phyloP scores from a whole-genome alignment of 2,329 filamentous ascomycete species.

The Penicillium glabrum region DNA sequence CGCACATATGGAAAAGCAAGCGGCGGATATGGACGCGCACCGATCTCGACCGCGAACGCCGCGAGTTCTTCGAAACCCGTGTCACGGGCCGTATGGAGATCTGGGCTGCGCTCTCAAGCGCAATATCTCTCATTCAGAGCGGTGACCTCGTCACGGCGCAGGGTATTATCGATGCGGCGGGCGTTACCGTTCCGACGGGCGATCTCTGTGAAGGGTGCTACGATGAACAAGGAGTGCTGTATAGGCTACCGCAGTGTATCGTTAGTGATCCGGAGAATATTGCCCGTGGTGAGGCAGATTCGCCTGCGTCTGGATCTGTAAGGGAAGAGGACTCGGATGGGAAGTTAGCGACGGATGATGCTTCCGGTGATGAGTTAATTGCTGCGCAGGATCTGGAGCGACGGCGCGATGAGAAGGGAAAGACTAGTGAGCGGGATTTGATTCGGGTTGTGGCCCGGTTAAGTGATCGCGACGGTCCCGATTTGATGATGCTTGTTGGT shows the following conservation, averaged over 20 bases:
- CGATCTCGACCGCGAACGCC: slow-evolving; percentile 68
- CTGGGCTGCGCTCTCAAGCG: slow-evolving; percentile 73
- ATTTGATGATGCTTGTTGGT: slow-evolving; percentile 59
- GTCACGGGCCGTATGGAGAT: slow-evolving; percentile 75
- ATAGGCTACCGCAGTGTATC: slow-evolving; percentile 67
- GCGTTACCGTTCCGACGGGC: slow-evolving; percentile 71
- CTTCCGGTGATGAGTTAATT: slow-evolving; percentile 41
- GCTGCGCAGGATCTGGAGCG: slow-evolving; percentile 39
- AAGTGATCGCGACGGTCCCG: slow-evolving; percentile 61
- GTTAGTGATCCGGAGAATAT: slow-evolving; percentile 67
- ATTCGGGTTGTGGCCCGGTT: slow-evolving; percentile 62
- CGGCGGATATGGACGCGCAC: slow-evolving; percentile 68
- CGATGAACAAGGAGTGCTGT: slow-evolving; percentile 68
- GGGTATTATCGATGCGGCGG: slow-evolving; percentile 74
- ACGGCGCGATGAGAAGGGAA: slow-evolving; percentile 60
- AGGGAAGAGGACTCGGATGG: slow-evolving; percentile 25
- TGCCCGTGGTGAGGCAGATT: slow-evolving; percentile 8
- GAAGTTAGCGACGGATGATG: slow-evolving; percentile 38
- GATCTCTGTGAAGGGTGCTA: slow-evolving; percentile 71
- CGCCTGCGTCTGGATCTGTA: not conserved
- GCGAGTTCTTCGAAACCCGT: slow-evolving; percentile 86
- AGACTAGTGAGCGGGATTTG: slow-evolving; percentile 56
- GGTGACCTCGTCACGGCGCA: slow-evolving; percentile 69
- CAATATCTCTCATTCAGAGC: slow-evolving; percentile 67
- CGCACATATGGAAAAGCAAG: slow-evolving; percentile 65